Conservation (phyloP, 78 protist genomes). For the Dictyostelium discoideum region dicty_2.7 NC_007088.5:6779001-6779500, state of each 20-base stretch:
- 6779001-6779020: neutral
- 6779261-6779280: conserved; percentile 55
- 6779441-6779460: conserved; percentile 53
- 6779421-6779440: conserved; percentile 68
- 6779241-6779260: neutral
- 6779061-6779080: neutral
- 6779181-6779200: conserved; percentile 1
- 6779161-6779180: conserved; percentile 71
- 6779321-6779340: conserved; percentile 70
- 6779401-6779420: conserved; percentile 66
- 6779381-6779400: conserved; percentile 38
- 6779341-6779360: conserved; percentile 34
- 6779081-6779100: conserved; percentile 11
- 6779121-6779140: conserved; percentile 68
- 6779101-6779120: conserved; percentile 70
- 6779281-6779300: conserved; percentile 50
- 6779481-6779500: neutral
- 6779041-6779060: neutral
- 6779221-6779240: conserved; percentile 23
- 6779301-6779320: conserved; percentile 39
- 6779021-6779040: neutral
- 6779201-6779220: conserved; percentile 45
- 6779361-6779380: conserved; percentile 49
- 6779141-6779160: conserved; percentile 55
- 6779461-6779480: conserved; percentile 65